Evolutionary conservation across 495 filamentous ascomycete genomes (phyloP).

Genomic region (Apiosordaria backusii): DNA sequence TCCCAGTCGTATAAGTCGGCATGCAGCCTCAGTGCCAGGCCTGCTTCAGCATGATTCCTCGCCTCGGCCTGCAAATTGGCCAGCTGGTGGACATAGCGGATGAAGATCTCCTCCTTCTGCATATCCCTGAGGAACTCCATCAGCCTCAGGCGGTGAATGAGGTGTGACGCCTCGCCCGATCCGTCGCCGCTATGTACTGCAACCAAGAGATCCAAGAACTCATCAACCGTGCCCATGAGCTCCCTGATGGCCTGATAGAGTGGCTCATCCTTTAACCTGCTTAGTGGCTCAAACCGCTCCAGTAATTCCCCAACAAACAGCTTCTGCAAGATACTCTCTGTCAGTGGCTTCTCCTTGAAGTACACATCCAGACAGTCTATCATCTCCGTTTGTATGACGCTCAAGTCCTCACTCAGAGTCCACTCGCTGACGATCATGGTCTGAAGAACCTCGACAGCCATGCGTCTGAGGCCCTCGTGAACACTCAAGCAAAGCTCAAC

Average conservation of each 20-base stretch:
- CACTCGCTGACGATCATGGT: slow-evolving; percentile 99
- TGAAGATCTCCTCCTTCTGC: slow-evolving; percentile 95
- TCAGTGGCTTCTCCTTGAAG: slow-evolving; percentile 84
- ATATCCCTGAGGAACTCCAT: slow-evolving; percentile 98
- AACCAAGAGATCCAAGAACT: slow-evolving; percentile 85
- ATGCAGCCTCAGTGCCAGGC: slow-evolving; percentile 83
- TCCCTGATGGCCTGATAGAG: slow-evolving; percentile 72
- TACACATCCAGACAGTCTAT: slow-evolving; percentile 91
- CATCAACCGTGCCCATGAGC: slow-evolving; percentile 78
- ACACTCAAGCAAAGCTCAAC: slow-evolving; percentile 93
- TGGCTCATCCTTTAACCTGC: slow-evolving; percentile 62
- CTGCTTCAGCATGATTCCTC: slow-evolving; percentile 83
- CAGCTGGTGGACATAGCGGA: slow-evolving; percentile 93
- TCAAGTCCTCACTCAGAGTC: slow-evolving; percentile 91
- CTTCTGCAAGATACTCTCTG: slow-evolving; percentile 86
- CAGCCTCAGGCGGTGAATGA: slow-evolving; percentile 80
- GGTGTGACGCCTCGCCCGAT: slow-evolving; percentile 68
- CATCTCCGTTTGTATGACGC: slow-evolving; percentile 91
- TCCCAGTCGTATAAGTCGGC: slow-evolving; percentile 95
- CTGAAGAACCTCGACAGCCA: slow-evolving; percentile 88
- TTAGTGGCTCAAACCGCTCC: slow-evolving; percentile 70
- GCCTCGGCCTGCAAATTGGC: slow-evolving; percentile 71
- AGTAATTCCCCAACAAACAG: slow-evolving; percentile 85
- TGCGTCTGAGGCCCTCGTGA: slow-evolving; percentile 82
- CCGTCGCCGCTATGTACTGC: slow-evolving; percentile 84